Evolutionary conservation across 345 rosid genomes (phyloP), one percentile per base, ranked within the genome.

Genomic region (Kernera saxatilis): DNA sequence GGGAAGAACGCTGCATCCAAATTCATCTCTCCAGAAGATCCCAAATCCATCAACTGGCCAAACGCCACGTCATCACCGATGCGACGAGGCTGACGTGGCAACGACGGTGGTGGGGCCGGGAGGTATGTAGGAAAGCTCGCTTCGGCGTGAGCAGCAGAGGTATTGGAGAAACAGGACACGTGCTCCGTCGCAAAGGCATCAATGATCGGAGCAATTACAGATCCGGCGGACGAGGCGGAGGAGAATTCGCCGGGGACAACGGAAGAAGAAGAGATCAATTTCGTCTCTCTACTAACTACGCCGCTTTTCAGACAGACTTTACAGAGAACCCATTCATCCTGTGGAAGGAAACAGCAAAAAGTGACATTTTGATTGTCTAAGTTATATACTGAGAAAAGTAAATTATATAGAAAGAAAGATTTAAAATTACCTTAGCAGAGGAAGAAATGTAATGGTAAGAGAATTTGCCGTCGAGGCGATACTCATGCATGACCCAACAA

Each of bases 131-230:
- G 48, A 58, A 67, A 74, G 54, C 73, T 70, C n/a, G 69, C 75
- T 25, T 84, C 75, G 5, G 90, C 80, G 0, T 32, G 62, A 54
- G 49, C 55, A 8, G 84, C 63, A 12, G 81, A 79, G 64, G 67
- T 80, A 77, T 86, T 94, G 99, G 97, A 94, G 99, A 94, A 94
- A 91, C 97, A 94, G 99, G 99, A 89, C 97, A 94, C 97, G 99
- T 94, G 99, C 97, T 86, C 88, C 15, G 77, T 46, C 5, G 67
- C 60, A 27, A 52, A 68, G 46, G 43, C 48, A 7, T 61, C 64
- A 1, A 69, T 60, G 6, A 59, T 19, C 57, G 74, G 74, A 26
- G 74, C 64, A 15, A 35, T 59, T 2, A 30, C 23, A 54, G 75
- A 75, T 5, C 64, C 72, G 65, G 82, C 40, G 35, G 84, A 63